A percentile compares a stretch with the other conserved stretches of the same genome.
These are phyloP conservation scores for Tetrapyrgos nigripes DNA, from an alignment of 1,284 basidiomycete species.

Conservation along the genomic window DNA sequence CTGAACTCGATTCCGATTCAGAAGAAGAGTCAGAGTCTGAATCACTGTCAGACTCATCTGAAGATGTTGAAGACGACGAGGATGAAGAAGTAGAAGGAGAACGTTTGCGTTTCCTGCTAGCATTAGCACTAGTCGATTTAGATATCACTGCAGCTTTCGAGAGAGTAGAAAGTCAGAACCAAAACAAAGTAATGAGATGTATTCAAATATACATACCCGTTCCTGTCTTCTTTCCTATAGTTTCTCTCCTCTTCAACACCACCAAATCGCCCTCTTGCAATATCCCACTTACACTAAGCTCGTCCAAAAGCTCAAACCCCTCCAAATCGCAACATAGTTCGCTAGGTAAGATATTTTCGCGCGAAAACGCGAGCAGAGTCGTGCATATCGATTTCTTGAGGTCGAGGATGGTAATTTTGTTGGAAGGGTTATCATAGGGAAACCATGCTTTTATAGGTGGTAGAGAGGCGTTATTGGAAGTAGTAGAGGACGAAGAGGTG, in stretches of 20 bases:
- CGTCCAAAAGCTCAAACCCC: slow-evolving; percentile 21
- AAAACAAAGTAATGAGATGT: no score
- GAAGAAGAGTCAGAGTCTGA: slow-evolving; percentile 5
- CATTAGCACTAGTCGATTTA: not conserved
- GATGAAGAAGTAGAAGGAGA: not conserved
- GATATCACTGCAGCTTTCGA: not conserved
- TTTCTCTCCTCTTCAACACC: slow-evolving; percentile 1
- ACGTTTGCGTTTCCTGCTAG: not conserved
- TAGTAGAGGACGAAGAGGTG: slow-evolving; percentile 1
- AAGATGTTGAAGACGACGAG: slow-evolving; percentile 8
- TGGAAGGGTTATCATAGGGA: slow-evolving; percentile 2
- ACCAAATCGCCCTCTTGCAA: slow-evolving; percentile 19
- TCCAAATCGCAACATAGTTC: slow-evolving; percentile 14
- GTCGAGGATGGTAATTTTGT: not conserved
- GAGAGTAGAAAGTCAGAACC: not conserved
- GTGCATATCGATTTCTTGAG: slow-evolving; percentile 19
- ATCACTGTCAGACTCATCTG: not conserved
- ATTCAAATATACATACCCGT: not conserved
- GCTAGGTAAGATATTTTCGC: not conserved
- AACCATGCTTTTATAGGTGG: slow-evolving; percentile 20
- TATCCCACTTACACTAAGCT: slow-evolving; percentile 9
- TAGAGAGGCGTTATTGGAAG: not conserved
- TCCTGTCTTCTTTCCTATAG: slow-evolving; percentile 12
- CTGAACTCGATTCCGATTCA: not conserved
- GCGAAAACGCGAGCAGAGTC: slow-evolving; percentile 5